Percentiles rank a stretch among this genome's conserved stretches.
Conservation (phyloP, 805 yeast species). For the Ogataea nonfermentans region DNA sequence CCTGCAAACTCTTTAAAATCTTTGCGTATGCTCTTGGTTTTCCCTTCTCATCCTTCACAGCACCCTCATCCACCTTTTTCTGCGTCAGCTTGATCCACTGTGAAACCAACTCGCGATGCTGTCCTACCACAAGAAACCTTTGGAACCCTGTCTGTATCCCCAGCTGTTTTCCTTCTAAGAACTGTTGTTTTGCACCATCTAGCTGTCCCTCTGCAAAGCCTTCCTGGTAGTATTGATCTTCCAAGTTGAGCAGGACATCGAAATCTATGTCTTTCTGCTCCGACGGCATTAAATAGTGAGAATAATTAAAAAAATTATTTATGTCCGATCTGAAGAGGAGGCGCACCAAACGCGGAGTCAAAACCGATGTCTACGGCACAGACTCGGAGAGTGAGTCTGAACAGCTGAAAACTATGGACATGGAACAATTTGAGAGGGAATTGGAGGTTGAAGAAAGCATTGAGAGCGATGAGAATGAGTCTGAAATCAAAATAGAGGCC, state of each 20-base stretch:
- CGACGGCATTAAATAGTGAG: conserved; percentile 19
- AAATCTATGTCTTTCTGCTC: conserved; percentile 42
- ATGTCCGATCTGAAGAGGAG: conserved; percentile 21
- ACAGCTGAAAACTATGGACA: conserved; percentile 33
- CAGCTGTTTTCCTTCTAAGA: conserved; percentile 74
- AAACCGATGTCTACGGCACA: conserved; percentile 21
- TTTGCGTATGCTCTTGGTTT: conserved; percentile 20
- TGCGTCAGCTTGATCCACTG: conserved; percentile 35
- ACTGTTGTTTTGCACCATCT: conserved; percentile 59
- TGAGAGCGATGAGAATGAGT: conserved; percentile 11
- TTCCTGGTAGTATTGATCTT: conserved; percentile 58
- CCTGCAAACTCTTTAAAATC: conserved; percentile 16
- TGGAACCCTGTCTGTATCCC: conserved; percentile 82
- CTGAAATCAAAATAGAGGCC: conserved; percentile 51
- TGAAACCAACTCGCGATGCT: conserved; percentile 50
- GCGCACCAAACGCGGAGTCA: conserved; percentile 8
- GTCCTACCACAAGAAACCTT: conserved; percentile 67
- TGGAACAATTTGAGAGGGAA: conserved; percentile 37
- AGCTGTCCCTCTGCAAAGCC: conserved; percentile 72
- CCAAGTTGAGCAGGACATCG: conserved; percentile 59
- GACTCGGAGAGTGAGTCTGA: conserved; percentile 21
- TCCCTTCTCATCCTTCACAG: conserved; percentile 12
- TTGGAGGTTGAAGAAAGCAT: conserved; percentile 14
- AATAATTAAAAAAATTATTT: not conserved
- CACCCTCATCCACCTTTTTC: not conserved